Evolutionary conservation across 371 early-diverging fungal genomes (phyloP).

Genomic region (Mucor racemosus): DNA sequence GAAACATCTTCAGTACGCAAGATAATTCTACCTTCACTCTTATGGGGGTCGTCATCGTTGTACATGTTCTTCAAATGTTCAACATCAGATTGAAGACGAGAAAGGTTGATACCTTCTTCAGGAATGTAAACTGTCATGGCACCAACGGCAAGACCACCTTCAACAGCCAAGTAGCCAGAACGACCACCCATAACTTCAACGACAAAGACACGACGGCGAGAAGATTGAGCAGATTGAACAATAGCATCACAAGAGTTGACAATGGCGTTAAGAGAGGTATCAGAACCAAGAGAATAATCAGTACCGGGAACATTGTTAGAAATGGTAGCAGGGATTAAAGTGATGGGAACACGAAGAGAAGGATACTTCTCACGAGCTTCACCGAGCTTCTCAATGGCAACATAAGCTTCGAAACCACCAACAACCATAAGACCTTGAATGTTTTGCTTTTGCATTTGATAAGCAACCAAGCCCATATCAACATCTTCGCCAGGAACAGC

Average conservation of each 20-base stretch:
- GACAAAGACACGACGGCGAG: conserved; percentile 93
- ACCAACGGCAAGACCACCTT: conserved; percentile 91
- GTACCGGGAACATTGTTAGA: conserved; percentile 99
- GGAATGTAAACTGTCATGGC: conserved; percentile 97
- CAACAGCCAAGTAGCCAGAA: conserved; percentile 93
- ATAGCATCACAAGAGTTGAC: conserved; percentile 94
- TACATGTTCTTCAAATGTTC: conserved; percentile 80
- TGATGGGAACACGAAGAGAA: conserved; percentile 92
- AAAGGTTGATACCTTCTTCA: conserved; percentile 87
- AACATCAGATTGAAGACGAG: conserved; percentile 83
- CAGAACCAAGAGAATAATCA: conserved; percentile 95
- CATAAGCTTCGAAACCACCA: conserved; percentile 96
- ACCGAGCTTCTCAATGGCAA: conserved; percentile 76
- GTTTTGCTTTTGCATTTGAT: conserved; percentile 87
- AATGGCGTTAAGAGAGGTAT: conserved; percentile 98
- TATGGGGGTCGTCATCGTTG: conserved; percentile 68
- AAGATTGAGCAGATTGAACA: conserved; percentile 90
- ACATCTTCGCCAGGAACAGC: conserved; percentile 75
- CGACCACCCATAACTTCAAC: conserved; percentile 98
- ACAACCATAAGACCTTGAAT: conserved; percentile 91
- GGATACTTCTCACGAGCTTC: conserved; percentile 78
- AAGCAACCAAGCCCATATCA: conserved; percentile 88
- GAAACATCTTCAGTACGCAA: conserved; percentile 86
- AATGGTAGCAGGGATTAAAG: conserved; percentile 95
- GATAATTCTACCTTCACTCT: conserved; percentile 82